Evolutionary conservation across 2,329 filamentous ascomycete species (phyloP).

Genomic region (Fusarium avenaceum): DNA sequence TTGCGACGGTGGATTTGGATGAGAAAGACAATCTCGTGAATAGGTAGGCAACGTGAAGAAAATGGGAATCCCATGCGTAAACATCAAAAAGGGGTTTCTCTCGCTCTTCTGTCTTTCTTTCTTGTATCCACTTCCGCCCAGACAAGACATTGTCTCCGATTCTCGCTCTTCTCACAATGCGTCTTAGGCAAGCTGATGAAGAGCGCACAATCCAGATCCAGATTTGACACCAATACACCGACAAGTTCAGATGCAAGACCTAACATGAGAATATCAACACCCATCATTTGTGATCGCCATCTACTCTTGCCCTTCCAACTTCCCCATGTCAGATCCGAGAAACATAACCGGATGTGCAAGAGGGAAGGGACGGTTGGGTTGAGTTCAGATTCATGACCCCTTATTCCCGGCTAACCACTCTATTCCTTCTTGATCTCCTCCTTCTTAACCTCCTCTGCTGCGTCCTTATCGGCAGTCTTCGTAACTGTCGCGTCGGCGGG

Average conservation of each 20-base stretch:
- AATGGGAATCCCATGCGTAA: constrained; percentile 45
- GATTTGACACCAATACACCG: constrained; percentile 48
- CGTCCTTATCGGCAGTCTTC: constrained; percentile 42
- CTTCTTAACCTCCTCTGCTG: constrained; percentile 46
- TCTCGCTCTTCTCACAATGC: constrained; percentile 35
- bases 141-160: constrained; percentile 23
- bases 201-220: constrained; percentile 38
- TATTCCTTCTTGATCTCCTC: constrained; percentile 56
- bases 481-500: constrained; percentile 37
- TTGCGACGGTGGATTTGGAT: constrained; percentile 8
- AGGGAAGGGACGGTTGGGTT: constrained; percentile 18
- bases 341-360: constrained; percentile 40
- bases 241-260: constrained; percentile 48
- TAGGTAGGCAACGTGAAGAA: constrained; percentile 28
- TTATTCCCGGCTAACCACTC: constrained; percentile 47
- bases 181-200: constrained; percentile 28
- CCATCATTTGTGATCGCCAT: constrained; percentile 30
- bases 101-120: constrained; percentile 44
- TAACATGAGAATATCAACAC: constrained; percentile 50
- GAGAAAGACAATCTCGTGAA: constrained; percentile 25
- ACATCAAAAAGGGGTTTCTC: constrained; percentile 47
- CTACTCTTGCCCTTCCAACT: constrained; percentile 27
- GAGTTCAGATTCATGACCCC: constrained; percentile 37
- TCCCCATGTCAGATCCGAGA: constrained; percentile 34
- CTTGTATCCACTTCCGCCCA: constrained; percentile 32